phyloP scores from a whole-genome alignment of 352 stramenopile species.

The Phytophthora lateralis region DNA sequence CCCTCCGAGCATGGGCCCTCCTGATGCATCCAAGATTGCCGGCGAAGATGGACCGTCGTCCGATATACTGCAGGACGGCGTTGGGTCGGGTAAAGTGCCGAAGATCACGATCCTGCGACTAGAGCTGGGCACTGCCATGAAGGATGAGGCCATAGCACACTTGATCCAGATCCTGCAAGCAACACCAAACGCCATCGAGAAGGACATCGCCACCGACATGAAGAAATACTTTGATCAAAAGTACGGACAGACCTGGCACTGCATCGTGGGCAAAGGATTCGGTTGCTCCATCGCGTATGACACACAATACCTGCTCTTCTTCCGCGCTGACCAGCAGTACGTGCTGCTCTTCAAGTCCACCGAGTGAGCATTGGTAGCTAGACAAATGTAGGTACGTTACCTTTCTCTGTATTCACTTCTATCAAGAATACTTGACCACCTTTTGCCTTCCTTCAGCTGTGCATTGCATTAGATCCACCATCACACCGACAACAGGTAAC shows the following conservation, averaged over 20 bases:
- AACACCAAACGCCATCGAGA: conserved; percentile 64
- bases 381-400: conserved; percentile 11
- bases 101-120: conserved; percentile 74
- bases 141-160: conserved; percentile 70
- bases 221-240: conserved; percentile 99
- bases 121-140: conserved; percentile 69
- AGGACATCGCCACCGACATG: conserved; percentile 98
- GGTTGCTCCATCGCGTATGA: conserved; percentile 92
- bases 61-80: conserved; percentile 20
- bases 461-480: conserved; percentile 19
- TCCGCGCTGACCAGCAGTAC: conserved; percentile 83
- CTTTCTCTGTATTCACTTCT: conserved; percentile 13
- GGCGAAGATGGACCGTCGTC: conserved; percentile 25
- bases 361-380: conserved; percentile 45
- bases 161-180: conserved; percentile 47
- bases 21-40: conserved; percentile 47
- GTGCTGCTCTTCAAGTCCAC: conserved; percentile 86
- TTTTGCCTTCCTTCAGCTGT: conserved; percentile 15
- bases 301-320: conserved; percentile 90
- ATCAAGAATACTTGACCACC: conserved; percentile 4
- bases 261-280: conserved; percentile 92
- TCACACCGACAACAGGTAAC: conserved; percentile 1
- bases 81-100: conserved; percentile 38
- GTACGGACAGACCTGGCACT: conserved; percentile 94
- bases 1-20: conserved; percentile 44